Evolutionary conservation across 83 land plant genomes (phyloP).

Genomic region (Picea abies): DNA sequence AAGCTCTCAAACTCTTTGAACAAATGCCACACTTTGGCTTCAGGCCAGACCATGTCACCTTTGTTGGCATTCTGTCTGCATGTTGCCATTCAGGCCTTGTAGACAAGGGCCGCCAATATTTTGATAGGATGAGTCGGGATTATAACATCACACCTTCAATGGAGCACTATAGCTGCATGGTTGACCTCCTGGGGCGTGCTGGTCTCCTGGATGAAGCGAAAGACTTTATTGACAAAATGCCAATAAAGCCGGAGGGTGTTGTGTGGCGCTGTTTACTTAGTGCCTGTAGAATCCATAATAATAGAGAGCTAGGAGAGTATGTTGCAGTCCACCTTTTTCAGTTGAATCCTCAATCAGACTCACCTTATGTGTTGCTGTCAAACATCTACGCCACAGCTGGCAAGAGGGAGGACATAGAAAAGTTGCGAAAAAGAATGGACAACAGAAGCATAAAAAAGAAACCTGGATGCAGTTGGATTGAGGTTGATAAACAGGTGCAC

Average conservation of each 20-base stretch:
- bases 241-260: neutral
- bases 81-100: slow-evolving; percentile 8
- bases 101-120: neutral
- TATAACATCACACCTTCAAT: slow-evolving; percentile 1
- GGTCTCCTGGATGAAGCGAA: slow-evolving; percentile 4
- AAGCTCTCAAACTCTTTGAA: slow-evolving; percentile 9
- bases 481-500: slow-evolving; percentile 5
- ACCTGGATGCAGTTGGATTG: slow-evolving; percentile 15
- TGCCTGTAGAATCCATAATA: slow-evolving; percentile 9
- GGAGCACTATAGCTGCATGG: slow-evolving; percentile 12
- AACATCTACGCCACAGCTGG: slow-evolving; percentile 1
- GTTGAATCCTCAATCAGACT: slow-evolving; percentile 2
- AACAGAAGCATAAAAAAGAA: slow-evolving; percentile 8
- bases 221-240: slow-evolving; percentile 4
- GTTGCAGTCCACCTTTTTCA: neutral
- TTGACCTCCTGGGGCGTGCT: slow-evolving; percentile 2
- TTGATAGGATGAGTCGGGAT: slow-evolving; percentile 1
- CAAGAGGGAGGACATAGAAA: slow-evolving; percentile 7
- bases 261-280: slow-evolving; percentile 10
- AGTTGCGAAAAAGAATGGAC: slow-evolving; percentile 10
- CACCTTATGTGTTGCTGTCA: slow-evolving; percentile 11
- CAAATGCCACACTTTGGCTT: neutral
- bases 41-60: neutral
- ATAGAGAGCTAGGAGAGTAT: neutral
- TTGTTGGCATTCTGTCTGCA: slow-evolving; percentile 3